phyloP scores from a whole-genome alignment of 805 yeast genomes.

The Nakazawaea ernobii region DNA sequence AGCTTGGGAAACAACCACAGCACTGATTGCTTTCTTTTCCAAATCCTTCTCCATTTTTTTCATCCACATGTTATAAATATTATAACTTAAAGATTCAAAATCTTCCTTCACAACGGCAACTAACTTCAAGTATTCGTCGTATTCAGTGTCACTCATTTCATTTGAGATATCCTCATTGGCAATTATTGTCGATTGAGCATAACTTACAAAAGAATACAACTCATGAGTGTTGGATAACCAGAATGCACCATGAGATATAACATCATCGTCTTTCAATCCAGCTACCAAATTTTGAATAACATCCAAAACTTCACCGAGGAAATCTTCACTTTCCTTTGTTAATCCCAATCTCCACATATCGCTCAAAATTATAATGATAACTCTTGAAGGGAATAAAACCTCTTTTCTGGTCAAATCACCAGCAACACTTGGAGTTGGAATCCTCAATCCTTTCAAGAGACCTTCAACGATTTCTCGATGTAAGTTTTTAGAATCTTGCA shows the following conservation, averaged over 20 bases:
- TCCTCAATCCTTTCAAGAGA: constrained; percentile 72
- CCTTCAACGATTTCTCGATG: constrained; percentile 86
- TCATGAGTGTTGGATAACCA: constrained; percentile 98
- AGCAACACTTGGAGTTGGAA: constrained; percentile 83
- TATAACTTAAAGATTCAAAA: constrained; percentile 86
- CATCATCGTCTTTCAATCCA: constrained; percentile 76
- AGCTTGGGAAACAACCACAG: constrained; percentile 90
- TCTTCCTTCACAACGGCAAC: constrained; percentile 92
- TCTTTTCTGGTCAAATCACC: constrained; percentile 74
- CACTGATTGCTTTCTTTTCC: constrained; percentile 90
- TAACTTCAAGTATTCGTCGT: constrained; percentile 79
- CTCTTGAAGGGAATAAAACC: constrained; percentile 93
- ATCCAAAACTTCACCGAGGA: constrained; percentile 82
- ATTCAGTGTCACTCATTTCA: constrained; percentile 87
- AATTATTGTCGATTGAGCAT: constrained; percentile 88
- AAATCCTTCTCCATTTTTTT: constrained; percentile 86
- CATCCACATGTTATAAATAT: constrained; percentile 96
- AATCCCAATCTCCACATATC: constrained; percentile 99
- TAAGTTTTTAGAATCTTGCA: constrained; percentile 65
- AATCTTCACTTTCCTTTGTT: constrained; percentile 85
- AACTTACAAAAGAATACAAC: constrained; percentile 86
- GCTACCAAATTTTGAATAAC: constrained; percentile 83
- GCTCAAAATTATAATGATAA: constrained; percentile 82
- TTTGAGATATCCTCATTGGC: constrained; percentile 74
- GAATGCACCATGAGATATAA: constrained; percentile 89